These are phyloP conservation scores for Crithidia acanthocephali DNA, from an alignment of 208 protist species.

Conservation along the genomic window DNA sequence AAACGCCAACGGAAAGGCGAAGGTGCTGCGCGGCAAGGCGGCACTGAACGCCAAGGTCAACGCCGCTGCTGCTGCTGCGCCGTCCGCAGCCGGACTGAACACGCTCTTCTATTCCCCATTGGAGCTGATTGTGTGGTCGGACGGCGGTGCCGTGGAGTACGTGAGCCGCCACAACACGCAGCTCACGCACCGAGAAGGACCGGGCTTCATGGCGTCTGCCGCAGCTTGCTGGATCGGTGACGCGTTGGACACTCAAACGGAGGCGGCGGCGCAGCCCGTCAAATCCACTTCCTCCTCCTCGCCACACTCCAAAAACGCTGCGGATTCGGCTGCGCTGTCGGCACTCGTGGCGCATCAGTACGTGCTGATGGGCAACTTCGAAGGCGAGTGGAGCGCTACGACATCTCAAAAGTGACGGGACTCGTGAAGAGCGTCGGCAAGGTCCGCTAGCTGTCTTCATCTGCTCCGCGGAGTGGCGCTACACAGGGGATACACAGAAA, in stretches of 20 bases:
- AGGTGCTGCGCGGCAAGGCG: constrained; percentile 16
- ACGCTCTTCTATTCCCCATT: constrained; percentile 18
- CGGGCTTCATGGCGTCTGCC: constrained; percentile 36
- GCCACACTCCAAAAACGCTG: background rate
- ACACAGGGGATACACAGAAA: background rate
- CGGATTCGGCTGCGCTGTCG: background rate
- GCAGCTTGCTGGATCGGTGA: constrained; percentile 22
- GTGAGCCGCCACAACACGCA: constrained; percentile 14
- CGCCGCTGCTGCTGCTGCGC: background rate
- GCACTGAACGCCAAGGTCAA: background rate
- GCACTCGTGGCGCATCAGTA: constrained; percentile 26
- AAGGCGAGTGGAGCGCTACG: constrained; percentile 44
- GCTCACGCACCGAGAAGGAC: constrained; percentile 24
- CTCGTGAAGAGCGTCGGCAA: constrained; percentile 27
- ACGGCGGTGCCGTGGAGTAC: constrained; percentile 36
- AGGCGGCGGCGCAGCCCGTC: background rate
- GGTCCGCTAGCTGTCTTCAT: background rate
- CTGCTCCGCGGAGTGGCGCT: background rate
- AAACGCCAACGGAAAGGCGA: background rate
- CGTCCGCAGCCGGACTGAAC: background rate
- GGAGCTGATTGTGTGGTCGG: constrained; percentile 44
- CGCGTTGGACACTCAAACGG: background rate
- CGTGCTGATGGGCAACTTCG: constrained; percentile 41
- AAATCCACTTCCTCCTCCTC: no score
- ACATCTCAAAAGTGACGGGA: constrained; percentile 31